Base-by-base conservation (phyloP, 345 rosid genomes). In the Hirschfeldia incana region DNA sequence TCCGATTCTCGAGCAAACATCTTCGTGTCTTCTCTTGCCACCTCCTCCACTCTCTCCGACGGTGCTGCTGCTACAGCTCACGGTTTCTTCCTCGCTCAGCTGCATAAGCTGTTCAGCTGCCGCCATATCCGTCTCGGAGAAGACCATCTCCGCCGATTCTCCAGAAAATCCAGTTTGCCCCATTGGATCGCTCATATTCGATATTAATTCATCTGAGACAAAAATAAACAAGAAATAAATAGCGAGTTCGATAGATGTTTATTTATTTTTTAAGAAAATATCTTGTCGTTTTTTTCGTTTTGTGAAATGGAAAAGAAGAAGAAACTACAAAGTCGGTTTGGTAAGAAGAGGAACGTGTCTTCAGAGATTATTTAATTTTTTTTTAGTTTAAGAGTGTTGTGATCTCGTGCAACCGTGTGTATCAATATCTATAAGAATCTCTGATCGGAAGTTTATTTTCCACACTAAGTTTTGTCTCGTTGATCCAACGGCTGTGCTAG, bases 51-150 rank as follows among this genome's bases (percentile, higher is more conserved):
- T 55, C 58, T 42, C 64, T 8, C 73, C 75, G 10, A 60, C 76
- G 51, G 68, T 75, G 69, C 79, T 69, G 69, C 83, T 80, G 73
- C 83, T 80, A 70, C 73, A 80, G 1, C 83, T 80, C 64, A 80
- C 3, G 21, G 80, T 80, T 12, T 80, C 83, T 44, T 80, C 83
- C 29, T 80, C 83, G 64, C 83, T 80, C 9, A 80, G 67, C 73
- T 80, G 83, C 80, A 80, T 69, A 63, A 80, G 80, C 69, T 65
- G 80, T n/a, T 80, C 83, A 21, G 83, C 83, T 65, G 83, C 83
- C 17, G 70, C 76, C 64, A 80, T 75, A 76, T 80, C 83, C 63
- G 68, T 80, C 72, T 65, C 79, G 1, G 83, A 80, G 39, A 75
- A 75, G 13, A 11, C 63, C 4, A 55, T 75, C 67, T 70, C 76